Evolutionary conservation across 345 rosid species (phyloP).

Genomic region (Firmiana major): DNA sequence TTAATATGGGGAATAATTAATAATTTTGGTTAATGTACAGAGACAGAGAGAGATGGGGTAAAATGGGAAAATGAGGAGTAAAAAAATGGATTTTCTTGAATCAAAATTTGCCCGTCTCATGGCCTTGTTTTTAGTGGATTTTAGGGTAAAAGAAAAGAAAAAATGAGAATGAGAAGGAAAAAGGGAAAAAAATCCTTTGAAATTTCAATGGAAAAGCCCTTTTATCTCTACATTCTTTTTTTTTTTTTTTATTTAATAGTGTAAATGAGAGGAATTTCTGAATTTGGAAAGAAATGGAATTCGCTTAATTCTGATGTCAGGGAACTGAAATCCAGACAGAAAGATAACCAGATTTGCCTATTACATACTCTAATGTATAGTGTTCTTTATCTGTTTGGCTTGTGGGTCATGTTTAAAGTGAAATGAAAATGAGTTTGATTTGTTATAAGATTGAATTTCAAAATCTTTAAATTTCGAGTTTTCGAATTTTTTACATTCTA

Average conservation of each 20-base stretch:
- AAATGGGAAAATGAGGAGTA: neutral
- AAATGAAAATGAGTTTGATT: too few species aligned
- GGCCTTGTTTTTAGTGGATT: constrained; percentile 14
- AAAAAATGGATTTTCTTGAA: neutral
- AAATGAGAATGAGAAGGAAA: neutral
- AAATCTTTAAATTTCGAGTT: too few species aligned
- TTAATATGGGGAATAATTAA: constrained; percentile 41
- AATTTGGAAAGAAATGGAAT: neutral
- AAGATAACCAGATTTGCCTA: neutral
- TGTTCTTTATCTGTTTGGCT: neutral
- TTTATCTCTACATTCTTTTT: too few species aligned
- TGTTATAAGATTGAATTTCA: too few species aligned
- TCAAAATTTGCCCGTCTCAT: neutral
- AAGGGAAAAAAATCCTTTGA: neutral
- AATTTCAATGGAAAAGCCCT: constrained; percentile 11
- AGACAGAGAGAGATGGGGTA: constrained; percentile 14
- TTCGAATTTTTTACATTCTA: too few species aligned
- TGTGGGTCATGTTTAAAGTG: neutral
- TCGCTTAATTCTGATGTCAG: too few species aligned
- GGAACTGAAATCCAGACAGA: neutral
- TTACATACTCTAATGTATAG: neutral
- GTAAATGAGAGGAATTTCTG: neutral
- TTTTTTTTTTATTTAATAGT: too few species aligned
- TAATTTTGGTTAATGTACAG: constrained; percentile 68
- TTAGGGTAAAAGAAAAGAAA: neutral